A percentile compares a stretch with the other conserved stretches of the same genome.
These are phyloP conservation scores for Erysimum cheiri DNA, from an alignment of 441 rosid genomes.

Conservation along the genomic window DNA sequence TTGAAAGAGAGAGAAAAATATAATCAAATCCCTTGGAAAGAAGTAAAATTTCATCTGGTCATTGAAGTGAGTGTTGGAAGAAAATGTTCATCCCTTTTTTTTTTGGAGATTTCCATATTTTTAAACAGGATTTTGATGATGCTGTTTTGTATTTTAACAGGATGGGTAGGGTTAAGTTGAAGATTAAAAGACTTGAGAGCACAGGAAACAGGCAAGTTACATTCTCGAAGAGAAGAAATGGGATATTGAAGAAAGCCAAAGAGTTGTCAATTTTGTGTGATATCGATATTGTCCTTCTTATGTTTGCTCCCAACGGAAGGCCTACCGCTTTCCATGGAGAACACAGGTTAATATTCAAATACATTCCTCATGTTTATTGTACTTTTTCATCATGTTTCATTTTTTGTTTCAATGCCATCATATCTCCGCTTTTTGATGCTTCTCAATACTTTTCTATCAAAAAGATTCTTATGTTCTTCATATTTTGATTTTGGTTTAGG, in stretches of 20 bases:
- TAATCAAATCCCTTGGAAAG: constrained; percentile 2
- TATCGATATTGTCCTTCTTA: constrained; percentile 62
- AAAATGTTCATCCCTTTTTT: not conserved
- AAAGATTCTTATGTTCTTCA: no score
- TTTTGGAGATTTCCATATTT: no score
- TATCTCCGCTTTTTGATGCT: not conserved
- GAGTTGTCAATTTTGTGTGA: constrained; percentile 65
- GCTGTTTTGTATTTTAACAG: constrained; percentile 27
- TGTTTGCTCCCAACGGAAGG: constrained; percentile 67
- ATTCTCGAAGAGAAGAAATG: constrained; percentile 59
- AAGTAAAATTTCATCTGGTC: constrained; percentile 6
- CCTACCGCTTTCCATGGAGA: constrained; percentile 60
- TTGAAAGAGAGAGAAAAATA: not conserved
- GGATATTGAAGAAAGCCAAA: constrained; percentile 60
- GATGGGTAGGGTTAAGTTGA: constrained; percentile 72
- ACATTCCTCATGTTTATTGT: not conserved
- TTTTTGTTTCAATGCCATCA: constrained; percentile 21
- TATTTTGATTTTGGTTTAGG: no score
- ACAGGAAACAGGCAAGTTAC: constrained; percentile 62
- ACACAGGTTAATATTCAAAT: constrained; percentile 45
- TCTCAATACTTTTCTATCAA: no score
- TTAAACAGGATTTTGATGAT: not conserved
- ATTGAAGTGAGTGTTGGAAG: constrained; percentile 35
- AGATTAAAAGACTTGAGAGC: constrained; percentile 66
- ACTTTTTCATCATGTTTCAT: constrained; percentile 6